Base-by-base conservation (phyloP, 1,284 basidiomycete species). In the Trametes sp. region DNA sequence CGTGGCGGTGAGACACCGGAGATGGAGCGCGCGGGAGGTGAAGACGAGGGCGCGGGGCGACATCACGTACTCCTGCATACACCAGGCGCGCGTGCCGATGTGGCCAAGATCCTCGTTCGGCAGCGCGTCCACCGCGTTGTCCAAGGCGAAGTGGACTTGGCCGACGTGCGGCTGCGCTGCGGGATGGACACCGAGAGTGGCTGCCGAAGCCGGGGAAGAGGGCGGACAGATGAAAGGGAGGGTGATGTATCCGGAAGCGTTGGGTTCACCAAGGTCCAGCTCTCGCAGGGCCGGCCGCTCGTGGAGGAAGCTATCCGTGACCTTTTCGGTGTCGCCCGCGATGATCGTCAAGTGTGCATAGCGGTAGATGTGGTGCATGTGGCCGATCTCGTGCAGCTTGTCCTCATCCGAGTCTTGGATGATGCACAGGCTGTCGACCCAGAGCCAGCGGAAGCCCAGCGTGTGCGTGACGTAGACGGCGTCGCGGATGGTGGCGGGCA, bases 11-110 rank as follows among this genome's bases (percentile, higher is more conserved):
- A 46, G 63, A 42, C 65, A 67, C 19, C 56, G 60, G 50, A 57
- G 56, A 31, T 62, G 65, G 14, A 67, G 55, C 13, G 62, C 56
- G 29, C 58, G 57, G 2, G 65, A 55, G 6, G 63, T 50, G 26
- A 60, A 67, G 10, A 64, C 48, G 29, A 67, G 61, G 19, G 55
- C 41, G 16, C 65, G 57, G 5, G 62, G 44, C 5, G 65, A 62
- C 31, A 67, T 52, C 14, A 67, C 35, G 21, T 46, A 51, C 54
- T 67, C 62, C 29, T 62, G 48, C 21, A 67, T 41, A 54, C 65
- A 67, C 65, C 65, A 67, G 1, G 57, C 65, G 10, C 63, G 63
- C 36, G 52, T 29, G 38, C 42, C 50, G 23, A 67, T 52, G 63
- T 46, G 51, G 54, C 21, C 45, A 3, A 48, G 45, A 7, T 19